Percentiles rank a stretch among this genome's conserved stretches.
Evolutionary conservation across 352 stramenopile genomes (phyloP).

Genomic region (Phytophthora macrochlamydospora): DNA sequence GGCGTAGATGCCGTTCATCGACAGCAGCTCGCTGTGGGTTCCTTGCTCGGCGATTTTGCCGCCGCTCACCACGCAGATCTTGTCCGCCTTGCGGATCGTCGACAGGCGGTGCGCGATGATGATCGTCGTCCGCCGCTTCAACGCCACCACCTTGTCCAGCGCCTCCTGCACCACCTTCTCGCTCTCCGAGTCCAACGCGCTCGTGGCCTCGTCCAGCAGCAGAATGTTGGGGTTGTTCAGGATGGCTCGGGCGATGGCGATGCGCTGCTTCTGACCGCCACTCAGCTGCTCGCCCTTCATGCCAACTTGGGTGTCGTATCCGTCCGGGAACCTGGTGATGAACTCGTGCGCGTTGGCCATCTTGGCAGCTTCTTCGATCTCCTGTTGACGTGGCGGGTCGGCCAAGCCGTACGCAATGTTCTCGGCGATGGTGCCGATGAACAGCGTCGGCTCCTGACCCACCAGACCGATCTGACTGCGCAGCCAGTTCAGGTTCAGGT

Average conservation of each 20-base stretch:
- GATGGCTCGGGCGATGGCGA: slow-evolving; percentile 1
- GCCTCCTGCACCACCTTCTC: slow-evolving; percentile 32
- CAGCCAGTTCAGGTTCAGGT: slow-evolving; percentile 4
- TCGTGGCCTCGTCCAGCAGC: slow-evolving; percentile 2
- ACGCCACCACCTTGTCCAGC: slow-evolving; percentile 25
- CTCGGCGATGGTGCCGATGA: slow-evolving; percentile 2
- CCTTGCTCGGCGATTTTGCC: slow-evolving; percentile 28
- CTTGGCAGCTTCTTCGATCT: slow-evolving; percentile 1
- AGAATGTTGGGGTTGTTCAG: slow-evolving; percentile 2
- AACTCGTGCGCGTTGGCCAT: slow-evolving; percentile 4
- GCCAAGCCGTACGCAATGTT: slow-evolving; percentile 1
- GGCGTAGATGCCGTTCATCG: slow-evolving; percentile 18
- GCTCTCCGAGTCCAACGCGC: slow-evolving; percentile 1
- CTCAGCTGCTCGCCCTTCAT: neutral
- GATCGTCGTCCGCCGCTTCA: slow-evolving; percentile 70
- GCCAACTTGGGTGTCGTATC: slow-evolving; percentile 1
- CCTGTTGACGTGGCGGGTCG: neutral
- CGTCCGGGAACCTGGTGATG: neutral
- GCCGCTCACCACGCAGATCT: slow-evolving; percentile 24
- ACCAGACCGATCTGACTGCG: neutral
- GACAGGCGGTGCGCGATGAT: slow-evolving; percentile 88
- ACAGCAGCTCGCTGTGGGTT: slow-evolving; percentile 22
- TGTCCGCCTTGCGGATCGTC: slow-evolving; percentile 10
- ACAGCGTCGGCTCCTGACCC: neutral
- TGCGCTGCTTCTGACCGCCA: slow-evolving; percentile 1